Base-by-base conservation (phyloP, 768 basidiomycete genomes). In the Kwoniella newhampshirensis region DNA sequence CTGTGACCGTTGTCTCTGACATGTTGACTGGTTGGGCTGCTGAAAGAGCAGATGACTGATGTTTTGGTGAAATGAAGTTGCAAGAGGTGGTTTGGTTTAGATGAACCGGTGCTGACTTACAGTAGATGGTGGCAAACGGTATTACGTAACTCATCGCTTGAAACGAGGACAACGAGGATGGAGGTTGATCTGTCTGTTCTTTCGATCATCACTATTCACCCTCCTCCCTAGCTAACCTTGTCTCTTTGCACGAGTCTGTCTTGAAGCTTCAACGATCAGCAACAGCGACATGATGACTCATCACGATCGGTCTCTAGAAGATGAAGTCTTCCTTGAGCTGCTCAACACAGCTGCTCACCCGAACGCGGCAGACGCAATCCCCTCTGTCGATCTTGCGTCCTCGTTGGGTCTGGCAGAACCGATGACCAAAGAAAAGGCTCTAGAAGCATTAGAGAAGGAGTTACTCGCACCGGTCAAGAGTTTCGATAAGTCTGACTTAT, bases 401-500 rank as follows among this genome's bases (percentile, higher is more conserved):
- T 39, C 62, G 18, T 56, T 74, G 28, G 70, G 67, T 20, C 52
- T 74, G 25, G 62, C 41, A 32, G 63, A 45, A 0, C 47, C 62
- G 2, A 60, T 63, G 20, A 63, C 51, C 27, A 58, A 57, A 27
- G 54, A 62, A 28, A 37, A 53, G 32, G 68, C 68, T 0, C 35
- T 69, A 8, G 45, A 57, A 49, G 82, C 87, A 57, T 85, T 97
- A 52, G 90, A 94, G 71, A 80, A 84, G 59, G 83, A 83, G 58
- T 78, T 94, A 21, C 79, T 94, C 28, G 77, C 85, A 20, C 91
- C 91, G 2, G 84, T 83, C 44, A 80, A 81, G 41, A 80, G 75
- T 30, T 77, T 94, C 18, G 87, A 86, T 2, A 78, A 80, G 7
- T 84, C 88, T 58, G 88, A 87, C 83, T 79, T 94, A 46, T 81